Conservation (phyloP, 805 yeast species). For the Starmerella vaccinii region DNA sequence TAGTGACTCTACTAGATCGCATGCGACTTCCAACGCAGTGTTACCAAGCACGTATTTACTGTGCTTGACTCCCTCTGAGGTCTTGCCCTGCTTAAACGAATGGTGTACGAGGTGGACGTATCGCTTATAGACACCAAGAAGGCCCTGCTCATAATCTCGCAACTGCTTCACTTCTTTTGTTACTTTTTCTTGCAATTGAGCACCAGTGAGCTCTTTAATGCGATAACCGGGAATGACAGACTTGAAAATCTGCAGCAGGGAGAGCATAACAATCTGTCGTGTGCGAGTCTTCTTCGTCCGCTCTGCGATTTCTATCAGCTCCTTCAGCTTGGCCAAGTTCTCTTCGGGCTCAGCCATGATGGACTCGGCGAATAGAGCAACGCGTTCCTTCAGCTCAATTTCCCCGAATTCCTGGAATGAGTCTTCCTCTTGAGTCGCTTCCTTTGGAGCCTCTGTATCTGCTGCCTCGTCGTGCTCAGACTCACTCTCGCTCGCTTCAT, state of each 20-base stretch:
- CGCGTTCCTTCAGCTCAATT: constrained; percentile 60
- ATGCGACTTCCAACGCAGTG: constrained; percentile 61
- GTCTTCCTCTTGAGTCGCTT: constrained; percentile 4
- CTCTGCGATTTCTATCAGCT: constrained; percentile 32
- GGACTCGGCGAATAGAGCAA: constrained; percentile 69
- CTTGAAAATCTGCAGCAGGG: constrained; percentile 77
- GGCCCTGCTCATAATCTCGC: constrained; percentile 69
- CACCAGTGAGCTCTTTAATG: constrained; percentile 70
- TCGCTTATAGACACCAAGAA: constrained; percentile 56
- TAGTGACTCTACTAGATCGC: constrained; percentile 59
- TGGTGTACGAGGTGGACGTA: constrained; percentile 50
- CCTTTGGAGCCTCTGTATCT: constrained; percentile 18
- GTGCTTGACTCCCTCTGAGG: neutral
- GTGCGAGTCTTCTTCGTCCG: constrained; percentile 38
- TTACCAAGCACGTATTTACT: constrained; percentile 25
- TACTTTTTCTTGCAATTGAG: constrained; percentile 72
- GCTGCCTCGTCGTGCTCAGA: constrained; percentile 25
- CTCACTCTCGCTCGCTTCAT: constrained; percentile 28
- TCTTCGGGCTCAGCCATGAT: constrained; percentile 86
- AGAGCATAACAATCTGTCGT: constrained; percentile 59
- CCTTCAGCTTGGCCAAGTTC: constrained; percentile 50
- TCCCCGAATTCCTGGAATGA: constrained; percentile 45
- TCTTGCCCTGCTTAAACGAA: constrained; percentile 35
- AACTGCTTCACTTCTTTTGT: constrained; percentile 68
- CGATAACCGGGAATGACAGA: constrained; percentile 79